Percentiles rank a stretch among this genome's conserved stretches.
Evolutionary conservation across 2,329 filamentous ascomycete species (phyloP).

Genomic region (Diaporthe caulivora): DNA sequence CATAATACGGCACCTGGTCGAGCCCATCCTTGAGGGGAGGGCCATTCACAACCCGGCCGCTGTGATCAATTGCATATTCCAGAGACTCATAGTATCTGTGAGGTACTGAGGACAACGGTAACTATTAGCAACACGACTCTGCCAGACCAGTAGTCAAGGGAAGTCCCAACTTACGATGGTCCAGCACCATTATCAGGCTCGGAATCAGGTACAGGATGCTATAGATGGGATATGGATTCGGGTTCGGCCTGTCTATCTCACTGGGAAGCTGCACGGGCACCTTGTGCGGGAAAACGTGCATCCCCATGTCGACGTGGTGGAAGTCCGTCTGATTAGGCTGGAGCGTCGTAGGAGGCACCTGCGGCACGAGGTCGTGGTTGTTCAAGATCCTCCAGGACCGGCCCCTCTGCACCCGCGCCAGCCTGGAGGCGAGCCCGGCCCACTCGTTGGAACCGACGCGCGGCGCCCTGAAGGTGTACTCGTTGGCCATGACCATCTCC

Average conservation of each 20-base stretch:
- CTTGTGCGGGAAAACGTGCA: neutral
- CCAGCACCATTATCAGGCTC: neutral
- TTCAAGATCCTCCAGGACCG: neutral
- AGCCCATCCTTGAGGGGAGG: neutral
- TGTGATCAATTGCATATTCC: neutral
- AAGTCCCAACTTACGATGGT: neutral
- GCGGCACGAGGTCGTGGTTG: constrained; percentile 3
- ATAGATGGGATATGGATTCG: neutral
- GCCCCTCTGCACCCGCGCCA: neutral
- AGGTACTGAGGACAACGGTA: neutral
- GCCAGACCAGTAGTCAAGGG: neutral
- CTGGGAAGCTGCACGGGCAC: neutral
- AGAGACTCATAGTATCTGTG: constrained; percentile 8
- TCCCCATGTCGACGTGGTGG: neutral
- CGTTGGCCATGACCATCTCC: neutral
- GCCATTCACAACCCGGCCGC: neutral
- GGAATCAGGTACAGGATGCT: neutral
- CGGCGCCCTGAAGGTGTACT: constrained; percentile 8
- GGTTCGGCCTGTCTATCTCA: neutral
- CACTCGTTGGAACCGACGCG: constrained; percentile 1
- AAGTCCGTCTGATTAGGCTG: neutral
- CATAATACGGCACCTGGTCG: neutral
- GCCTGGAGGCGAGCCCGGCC: neutral
- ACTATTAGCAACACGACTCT: neutral
- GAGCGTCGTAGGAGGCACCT: neutral